Conservation (phyloP, 2,329 filamentous ascomycete species). For the Diaporthe amygdali region DNA sequence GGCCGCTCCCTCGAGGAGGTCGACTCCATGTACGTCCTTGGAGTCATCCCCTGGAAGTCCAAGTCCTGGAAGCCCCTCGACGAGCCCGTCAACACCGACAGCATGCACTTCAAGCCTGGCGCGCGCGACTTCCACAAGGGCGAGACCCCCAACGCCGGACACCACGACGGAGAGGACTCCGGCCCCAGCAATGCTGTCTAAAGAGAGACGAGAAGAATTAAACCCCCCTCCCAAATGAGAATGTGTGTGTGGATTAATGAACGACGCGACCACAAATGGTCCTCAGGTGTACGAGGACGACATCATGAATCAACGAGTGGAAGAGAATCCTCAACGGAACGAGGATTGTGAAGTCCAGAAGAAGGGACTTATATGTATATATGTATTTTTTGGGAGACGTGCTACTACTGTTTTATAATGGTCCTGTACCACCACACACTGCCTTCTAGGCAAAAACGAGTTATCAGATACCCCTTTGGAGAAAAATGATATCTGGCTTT, state of each 20-base stretch:
- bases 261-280: constrained; percentile 1
- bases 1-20: constrained; percentile 70
- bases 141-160: constrained; percentile 19
- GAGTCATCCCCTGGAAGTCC: constrained; percentile 62
- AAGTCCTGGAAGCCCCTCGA: constrained; percentile 45
- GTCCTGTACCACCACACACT: constrained; percentile 21
- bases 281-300: not conserved
- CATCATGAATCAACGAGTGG: constrained; percentile 16
- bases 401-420: constrained; percentile 19
- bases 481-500: constrained; percentile 25
- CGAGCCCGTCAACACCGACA: constrained; percentile 24
- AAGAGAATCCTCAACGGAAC: not conserved
- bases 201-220: not conserved
- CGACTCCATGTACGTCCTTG: constrained; percentile 68
- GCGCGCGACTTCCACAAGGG: constrained; percentile 22
- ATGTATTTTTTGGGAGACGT: not conserved
- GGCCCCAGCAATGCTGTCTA: constrained; percentile 18
- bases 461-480: constrained; percentile 25
- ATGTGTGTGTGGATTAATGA: not conserved
- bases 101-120: constrained; percentile 23
- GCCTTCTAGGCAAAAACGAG: constrained; percentile 20
- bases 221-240: not conserved
- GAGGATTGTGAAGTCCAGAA: constrained; percentile 2
- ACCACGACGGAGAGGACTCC: constrained; percentile 15
- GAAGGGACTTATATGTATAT: constrained; percentile 11